Percentiles rank a stretch among this genome's conserved stretches.
These are phyloP conservation scores for Vitrella brassicaformis DNA, from an alignment of 73 alveolate species.

Conservation along the genomic window DNA sequence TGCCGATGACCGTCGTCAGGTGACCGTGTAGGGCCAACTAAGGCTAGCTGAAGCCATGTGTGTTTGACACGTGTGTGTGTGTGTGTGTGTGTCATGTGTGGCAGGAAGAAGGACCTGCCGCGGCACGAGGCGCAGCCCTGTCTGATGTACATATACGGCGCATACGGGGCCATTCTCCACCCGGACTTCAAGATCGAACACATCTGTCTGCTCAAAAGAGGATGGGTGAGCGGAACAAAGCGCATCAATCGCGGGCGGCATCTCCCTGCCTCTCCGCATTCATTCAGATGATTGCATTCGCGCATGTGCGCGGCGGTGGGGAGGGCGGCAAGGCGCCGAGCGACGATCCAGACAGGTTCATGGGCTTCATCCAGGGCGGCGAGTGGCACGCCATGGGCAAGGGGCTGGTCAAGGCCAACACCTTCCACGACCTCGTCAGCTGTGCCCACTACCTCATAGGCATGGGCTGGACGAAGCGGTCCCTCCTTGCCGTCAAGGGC, in stretches of 20 bases:
- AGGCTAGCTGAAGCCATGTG: no score
- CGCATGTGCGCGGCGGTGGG: conserved; percentile 72
- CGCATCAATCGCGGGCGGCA: no score
- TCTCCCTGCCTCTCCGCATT: no score
- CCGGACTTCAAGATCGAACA: conserved; percentile 49
- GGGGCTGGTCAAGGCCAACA: conserved; percentile 40
- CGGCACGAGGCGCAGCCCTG: no score
- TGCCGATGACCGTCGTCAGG: conserved; percentile 2
- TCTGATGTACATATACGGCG: conserved; percentile 47
- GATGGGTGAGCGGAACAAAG: no score
- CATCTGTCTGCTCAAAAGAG: conserved; percentile 46
- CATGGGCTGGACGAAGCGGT: conserved; percentile 46
- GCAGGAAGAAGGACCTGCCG: no score
- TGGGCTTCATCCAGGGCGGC: no score
- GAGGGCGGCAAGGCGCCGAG: conserved; percentile 56
- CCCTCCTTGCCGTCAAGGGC: conserved; percentile 54
- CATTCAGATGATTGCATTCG: no score
- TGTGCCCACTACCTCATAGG: conserved; percentile 50
- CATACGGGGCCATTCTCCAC: conserved; percentile 49
- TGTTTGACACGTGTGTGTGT: no score
- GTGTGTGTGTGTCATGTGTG: no score
- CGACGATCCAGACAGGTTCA: no score
- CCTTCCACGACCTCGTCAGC: conserved; percentile 48
- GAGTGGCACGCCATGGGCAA: conserved; percentile 64
- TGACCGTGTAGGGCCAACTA: not conserved